Base-by-base conservation (phyloP, 768 basidiomycete species). In the Suillus brevipes region DNA sequence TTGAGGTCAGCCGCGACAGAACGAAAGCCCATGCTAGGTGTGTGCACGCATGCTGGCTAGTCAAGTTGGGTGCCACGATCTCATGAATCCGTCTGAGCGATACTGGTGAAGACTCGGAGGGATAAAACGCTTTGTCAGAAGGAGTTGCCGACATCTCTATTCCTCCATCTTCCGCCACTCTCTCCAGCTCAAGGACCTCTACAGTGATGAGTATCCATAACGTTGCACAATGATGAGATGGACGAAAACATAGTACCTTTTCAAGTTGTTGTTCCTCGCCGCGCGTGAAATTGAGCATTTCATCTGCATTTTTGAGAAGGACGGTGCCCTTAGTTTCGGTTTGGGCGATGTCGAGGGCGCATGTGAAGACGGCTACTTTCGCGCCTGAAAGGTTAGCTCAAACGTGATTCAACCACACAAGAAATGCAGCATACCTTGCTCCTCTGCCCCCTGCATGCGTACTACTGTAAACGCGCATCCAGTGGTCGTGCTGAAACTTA, bases 251-350 rank as follows among this genome's bases (percentile, higher is more conserved):
- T 37, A n/a, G n/a, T n/a, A 88, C 90, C 83, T 92, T 95, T 83
- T 98, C 96, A 60, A 97, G 83, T 72, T 98, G 95, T 77, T 96
- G 90, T 79, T 99, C 97, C 78, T 99, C 97, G 20, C 95, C 97
- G 4, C 86, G 83, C 0, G 96, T 95, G 73, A 99, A 99, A 80
- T 97, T 95, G 68, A 99, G 84, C 88, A 99, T 92, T 75, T 99
- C 97, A 55, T 97, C 90, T 10, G 95, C 94, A 74, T 87, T 98
- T 76, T 95, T 94, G 71, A 99, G 85, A 56, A 99, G 84, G 13
- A 99, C 97, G 9, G 97, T 99, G 60, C 97, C 97, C 77, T 99
- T 99, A 20, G 97, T 99, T 78, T 99, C 97, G 6, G 97, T 99
- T 78, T 99, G 97, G 3, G 96, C 87, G 64, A 94, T 86, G 74